These are phyloP conservation scores for Boletales sp. DNA, from an alignment of 768 basidiomycete species.

Conservation along the genomic window DNA sequence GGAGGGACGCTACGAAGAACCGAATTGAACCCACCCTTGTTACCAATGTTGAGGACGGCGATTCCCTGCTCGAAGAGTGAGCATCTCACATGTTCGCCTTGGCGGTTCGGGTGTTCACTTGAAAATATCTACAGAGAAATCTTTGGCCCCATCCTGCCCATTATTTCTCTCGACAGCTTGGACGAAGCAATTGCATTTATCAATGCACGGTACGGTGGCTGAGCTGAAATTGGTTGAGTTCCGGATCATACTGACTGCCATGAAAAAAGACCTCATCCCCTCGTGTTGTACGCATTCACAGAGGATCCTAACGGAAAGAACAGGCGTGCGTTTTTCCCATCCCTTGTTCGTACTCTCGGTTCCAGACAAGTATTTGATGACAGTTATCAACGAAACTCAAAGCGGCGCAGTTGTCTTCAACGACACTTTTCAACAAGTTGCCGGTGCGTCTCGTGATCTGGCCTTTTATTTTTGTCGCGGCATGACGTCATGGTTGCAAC, in stretches of 20 bases:
- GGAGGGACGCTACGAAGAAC: slow-evolving; percentile 33
- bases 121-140: slow-evolving; percentile 47
- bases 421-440: slow-evolving; percentile 55
- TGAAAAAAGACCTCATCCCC: slow-evolving; percentile 46
- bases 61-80: slow-evolving; percentile 61
- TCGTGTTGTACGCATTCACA: slow-evolving; percentile 65
- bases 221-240: too few relatives aligned
- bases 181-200: slow-evolving; percentile 56
- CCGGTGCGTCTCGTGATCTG: slow-evolving; percentile 32
- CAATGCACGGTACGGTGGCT: slow-evolving; percentile 41
- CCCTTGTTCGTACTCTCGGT: neutral
- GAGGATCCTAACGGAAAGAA: slow-evolving; percentile 40
- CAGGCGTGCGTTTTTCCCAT: slow-evolving; percentile 29
- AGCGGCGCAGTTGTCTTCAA: slow-evolving; percentile 59
- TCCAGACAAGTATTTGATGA: neutral
- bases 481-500: slow-evolving; percentile 12
- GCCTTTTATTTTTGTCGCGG: neutral
- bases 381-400: slow-evolving; percentile 53
- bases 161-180: slow-evolving; percentile 54
- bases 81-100: slow-evolving; percentile 10
- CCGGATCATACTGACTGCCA: slow-evolving; percentile 2
- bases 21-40: slow-evolving; percentile 63
- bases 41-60: slow-evolving; percentile 47
- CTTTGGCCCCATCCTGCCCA: slow-evolving; percentile 69
- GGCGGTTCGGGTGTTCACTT: neutral